Evolutionary conservation across 495 filamentous ascomycete species (phyloP).

Genomic region (Xylaria nigripes): DNA sequence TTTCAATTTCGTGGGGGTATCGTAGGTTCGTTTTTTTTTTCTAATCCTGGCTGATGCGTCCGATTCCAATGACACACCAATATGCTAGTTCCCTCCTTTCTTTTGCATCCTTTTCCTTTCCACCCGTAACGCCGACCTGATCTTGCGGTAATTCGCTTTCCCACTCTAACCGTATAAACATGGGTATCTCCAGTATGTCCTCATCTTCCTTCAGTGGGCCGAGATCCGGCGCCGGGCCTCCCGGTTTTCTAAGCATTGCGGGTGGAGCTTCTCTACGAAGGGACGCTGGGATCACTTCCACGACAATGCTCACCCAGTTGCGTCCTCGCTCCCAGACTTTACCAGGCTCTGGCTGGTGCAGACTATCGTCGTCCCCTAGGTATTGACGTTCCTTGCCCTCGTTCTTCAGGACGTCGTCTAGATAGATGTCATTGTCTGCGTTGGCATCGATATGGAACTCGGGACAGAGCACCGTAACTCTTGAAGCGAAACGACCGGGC

Average conservation of each 20-base stretch:
- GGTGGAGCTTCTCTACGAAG: slow-evolving; percentile 28
- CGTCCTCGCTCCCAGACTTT: slow-evolving; percentile 91
- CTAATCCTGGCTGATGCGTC: slow-evolving; percentile 52
- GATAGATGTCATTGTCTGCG: slow-evolving; percentile 63
- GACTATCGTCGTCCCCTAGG: slow-evolving; percentile 22
- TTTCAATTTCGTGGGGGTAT: slow-evolving; percentile 20
- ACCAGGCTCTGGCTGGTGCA: slow-evolving; percentile 68
- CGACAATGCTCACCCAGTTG: slow-evolving; percentile 89
- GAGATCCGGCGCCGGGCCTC: slow-evolving; percentile 21
- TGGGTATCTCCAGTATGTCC: slow-evolving; percentile 88
- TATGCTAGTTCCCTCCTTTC: slow-evolving; percentile 75
- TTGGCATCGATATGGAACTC: slow-evolving; percentile 93
- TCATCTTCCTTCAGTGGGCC: slow-evolving; percentile 58
- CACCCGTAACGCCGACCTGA: slow-evolving; percentile 38
- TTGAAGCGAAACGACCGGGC: slow-evolving; percentile 65
- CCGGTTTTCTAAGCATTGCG: slow-evolving; percentile 14
- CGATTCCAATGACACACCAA: slow-evolving; percentile 88
- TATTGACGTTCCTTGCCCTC: slow-evolving; percentile 33
- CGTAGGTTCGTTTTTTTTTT: slow-evolving; percentile 22
- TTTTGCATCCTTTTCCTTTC: slow-evolving; percentile 37
- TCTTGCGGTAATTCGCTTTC: slow-evolving; percentile 70
- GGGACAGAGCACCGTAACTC: slow-evolving; percentile 87
- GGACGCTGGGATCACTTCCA: slow-evolving; percentile 76
- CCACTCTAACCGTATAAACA: slow-evolving; percentile 89
- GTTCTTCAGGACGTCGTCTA: slow-evolving; percentile 77